Percentiles rank a stretch among this genome's conserved stretches.
These are phyloP conservation scores for Croton setiger DNA, from an alignment of 441 rosid genomes.

Conservation along the genomic window DNA sequence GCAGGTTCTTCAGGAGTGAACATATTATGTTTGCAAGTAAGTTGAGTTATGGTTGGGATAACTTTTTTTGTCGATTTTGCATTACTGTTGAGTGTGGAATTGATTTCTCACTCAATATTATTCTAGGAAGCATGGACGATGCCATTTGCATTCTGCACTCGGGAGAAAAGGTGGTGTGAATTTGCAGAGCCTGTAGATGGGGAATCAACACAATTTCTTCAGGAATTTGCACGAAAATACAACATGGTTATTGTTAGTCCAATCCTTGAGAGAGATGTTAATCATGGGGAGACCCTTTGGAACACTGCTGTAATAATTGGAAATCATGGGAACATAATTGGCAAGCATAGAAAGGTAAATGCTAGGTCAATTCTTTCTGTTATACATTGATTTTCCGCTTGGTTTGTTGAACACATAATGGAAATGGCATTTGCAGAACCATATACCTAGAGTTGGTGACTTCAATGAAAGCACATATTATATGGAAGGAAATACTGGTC, in stretches of 20 bases:
- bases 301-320: constrained; percentile 88
- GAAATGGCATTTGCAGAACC: constrained; percentile 57
- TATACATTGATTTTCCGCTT: constrained; percentile 4
- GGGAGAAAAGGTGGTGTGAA: constrained; percentile 97
- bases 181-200: constrained; percentile 90
- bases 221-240: constrained; percentile 60
- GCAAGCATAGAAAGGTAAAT: constrained; percentile 90
- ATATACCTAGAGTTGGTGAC: constrained; percentile 95
- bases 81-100: neutral
- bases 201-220: constrained; percentile 83
- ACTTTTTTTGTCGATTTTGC: neutral
- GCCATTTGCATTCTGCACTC: constrained; percentile 96
- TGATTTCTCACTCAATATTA: constrained; percentile 7
- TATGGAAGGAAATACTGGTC: constrained; percentile 97
- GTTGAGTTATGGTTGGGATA: neutral
- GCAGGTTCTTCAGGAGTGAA: constrained; percentile 91
- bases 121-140: constrained; percentile 93
- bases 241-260: constrained; percentile 91
- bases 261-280: constrained; percentile 87
- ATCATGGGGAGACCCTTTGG: constrained; percentile 93
- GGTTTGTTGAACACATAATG: constrained; percentile 15
- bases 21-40: constrained; percentile 87
- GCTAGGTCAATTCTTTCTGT: neutral
- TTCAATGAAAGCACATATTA: constrained; percentile 97
- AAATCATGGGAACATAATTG: constrained; percentile 85